Percentiles rank a stretch among this genome's conserved stretches.
phyloP scores from a whole-genome alignment of 495 filamentous ascomycete genomes.

The Xylaria grammica region DNA sequence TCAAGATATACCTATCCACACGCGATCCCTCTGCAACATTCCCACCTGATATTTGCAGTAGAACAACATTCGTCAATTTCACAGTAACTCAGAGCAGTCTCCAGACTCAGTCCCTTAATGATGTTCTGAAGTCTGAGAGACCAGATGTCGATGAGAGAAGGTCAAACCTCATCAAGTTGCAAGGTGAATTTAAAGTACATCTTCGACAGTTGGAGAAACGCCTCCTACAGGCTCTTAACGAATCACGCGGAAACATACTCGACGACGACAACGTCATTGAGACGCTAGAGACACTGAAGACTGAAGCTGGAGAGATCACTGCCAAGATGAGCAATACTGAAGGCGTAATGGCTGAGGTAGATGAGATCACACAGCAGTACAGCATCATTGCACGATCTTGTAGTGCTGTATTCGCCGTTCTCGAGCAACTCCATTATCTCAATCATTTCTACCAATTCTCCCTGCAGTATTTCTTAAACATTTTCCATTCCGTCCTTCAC shows the following conservation, averaged over 20 bases:
- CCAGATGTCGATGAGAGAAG: slow-evolving; percentile 97
- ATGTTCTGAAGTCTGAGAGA: slow-evolving; percentile 94
- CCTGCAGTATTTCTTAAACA: slow-evolving; percentile 95
- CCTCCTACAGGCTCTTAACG: slow-evolving; percentile 91
- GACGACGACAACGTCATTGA: slow-evolving; percentile 98
- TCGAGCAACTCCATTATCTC: slow-evolving; percentile 96
- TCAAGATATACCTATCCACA: slow-evolving; percentile 94
- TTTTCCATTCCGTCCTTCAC: slow-evolving; percentile 91
- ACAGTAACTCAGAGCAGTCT: slow-evolving; percentile 98
- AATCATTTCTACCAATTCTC: slow-evolving; percentile 99
- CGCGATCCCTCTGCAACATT: slow-evolving; percentile 95
- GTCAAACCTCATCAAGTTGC: slow-evolving; percentile 95
- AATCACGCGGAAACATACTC: slow-evolving; percentile 96
- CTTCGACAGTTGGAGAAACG: slow-evolving; percentile 95
- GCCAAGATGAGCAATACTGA: slow-evolving; percentile 95
- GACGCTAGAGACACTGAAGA: slow-evolving; percentile 96
- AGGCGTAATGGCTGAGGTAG: slow-evolving; percentile 97
- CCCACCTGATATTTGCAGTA: slow-evolving; percentile 96
- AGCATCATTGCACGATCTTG: slow-evolving; percentile 90
- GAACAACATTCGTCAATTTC: slow-evolving; percentile 99
- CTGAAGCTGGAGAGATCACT: slow-evolving; percentile 93
- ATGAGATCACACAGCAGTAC: slow-evolving; percentile 91
- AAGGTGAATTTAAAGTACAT: slow-evolving; percentile 98
- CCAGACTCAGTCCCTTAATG: slow-evolving; percentile 95
- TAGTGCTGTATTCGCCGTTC: slow-evolving; percentile 93